A percentile compares a stretch with the other conserved stretches of the same genome.
phyloP scores from a whole-genome alignment of 192 early-diverging fungal species.

The Podila horticola region DNA sequence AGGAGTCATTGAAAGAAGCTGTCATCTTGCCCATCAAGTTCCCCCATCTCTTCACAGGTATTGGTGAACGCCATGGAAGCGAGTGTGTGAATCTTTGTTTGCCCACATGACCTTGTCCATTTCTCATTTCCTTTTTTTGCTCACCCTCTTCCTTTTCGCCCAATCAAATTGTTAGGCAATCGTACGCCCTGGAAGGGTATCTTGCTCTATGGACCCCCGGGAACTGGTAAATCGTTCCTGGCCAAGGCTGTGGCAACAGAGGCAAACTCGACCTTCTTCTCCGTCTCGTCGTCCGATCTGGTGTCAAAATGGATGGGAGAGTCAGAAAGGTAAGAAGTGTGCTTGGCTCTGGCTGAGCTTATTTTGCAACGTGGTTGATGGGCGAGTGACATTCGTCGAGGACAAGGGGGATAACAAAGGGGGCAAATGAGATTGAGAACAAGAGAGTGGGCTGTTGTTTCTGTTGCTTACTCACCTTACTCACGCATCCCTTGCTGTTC shows the following conservation, averaged over 20 bases:
- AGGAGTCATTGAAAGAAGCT: constrained; percentile 97
- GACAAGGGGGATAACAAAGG: background rate
- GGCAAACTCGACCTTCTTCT: constrained; percentile 95
- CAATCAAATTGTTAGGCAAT: constrained; percentile 64
- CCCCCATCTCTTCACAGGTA: constrained; percentile 93
- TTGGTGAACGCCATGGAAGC: background rate
- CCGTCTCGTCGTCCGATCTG: constrained; percentile 96
- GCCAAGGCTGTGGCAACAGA: constrained; percentile 99
- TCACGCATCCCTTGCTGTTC: background rate
- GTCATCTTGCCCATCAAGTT: constrained; percentile 99
- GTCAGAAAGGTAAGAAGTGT: constrained; percentile 75
- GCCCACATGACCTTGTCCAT: background rate
- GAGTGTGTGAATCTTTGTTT: background rate
- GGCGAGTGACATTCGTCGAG: too few relatives aligned
- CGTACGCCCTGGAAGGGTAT: constrained; percentile 98
- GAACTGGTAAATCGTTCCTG: constrained; percentile 97
- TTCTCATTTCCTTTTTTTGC: background rate
- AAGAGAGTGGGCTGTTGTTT: too few relatives aligned
- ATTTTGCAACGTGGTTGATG: background rate
- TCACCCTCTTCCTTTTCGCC: background rate
- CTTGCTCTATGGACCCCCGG: constrained; percentile 95
- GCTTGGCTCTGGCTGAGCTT: background rate
- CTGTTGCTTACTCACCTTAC: background rate
- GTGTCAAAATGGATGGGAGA: constrained; percentile 99
- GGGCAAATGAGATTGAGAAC: too few relatives aligned